These are phyloP conservation scores for Coprinellus aureogranulatus DNA, from an alignment of 768 basidiomycete species.

Conservation along the genomic window DNA sequence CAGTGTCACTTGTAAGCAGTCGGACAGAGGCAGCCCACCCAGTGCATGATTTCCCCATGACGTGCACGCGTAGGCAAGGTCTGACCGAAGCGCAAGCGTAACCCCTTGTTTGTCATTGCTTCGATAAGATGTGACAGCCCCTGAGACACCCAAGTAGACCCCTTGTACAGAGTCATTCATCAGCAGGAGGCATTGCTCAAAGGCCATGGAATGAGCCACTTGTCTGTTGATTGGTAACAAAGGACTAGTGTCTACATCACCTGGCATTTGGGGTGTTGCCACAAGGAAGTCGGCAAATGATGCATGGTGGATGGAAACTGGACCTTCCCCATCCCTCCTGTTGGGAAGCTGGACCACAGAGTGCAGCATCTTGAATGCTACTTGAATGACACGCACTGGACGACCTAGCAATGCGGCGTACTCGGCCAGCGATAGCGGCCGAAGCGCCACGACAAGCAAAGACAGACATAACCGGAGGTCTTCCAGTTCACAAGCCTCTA, in stretches of 20 bases:
- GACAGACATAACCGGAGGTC: background rate
- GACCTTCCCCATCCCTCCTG: background rate
- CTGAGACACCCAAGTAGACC: background rate
- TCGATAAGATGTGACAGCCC: background rate
- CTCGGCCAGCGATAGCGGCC: background rate
- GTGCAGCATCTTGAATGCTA: background rate
- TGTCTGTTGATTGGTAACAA: no score
- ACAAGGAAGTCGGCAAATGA: background rate
- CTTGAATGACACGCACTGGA: background rate
- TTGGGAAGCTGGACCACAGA: background rate
- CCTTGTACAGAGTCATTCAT: no score
- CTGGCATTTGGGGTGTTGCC: no score
- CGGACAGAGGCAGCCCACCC: background rate
- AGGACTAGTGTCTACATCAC: no score
- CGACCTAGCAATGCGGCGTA: background rate
- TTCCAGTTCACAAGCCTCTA: background rate
- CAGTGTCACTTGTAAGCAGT: background rate
- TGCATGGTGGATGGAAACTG: background rate
- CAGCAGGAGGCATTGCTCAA: no score
- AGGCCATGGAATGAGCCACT: no score
- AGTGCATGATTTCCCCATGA: slow-evolving; percentile 2
- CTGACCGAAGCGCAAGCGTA: background rate
- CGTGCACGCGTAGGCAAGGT: slow-evolving; percentile 5
- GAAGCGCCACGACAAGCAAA: background rate
- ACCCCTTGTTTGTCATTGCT: background rate